Evolutionary conservation across 1,139 yeast genomes (phyloP), one percentile per base, ranked within the genome.

Genomic region (Lodderomyces pseudojiufengensis): DNA sequence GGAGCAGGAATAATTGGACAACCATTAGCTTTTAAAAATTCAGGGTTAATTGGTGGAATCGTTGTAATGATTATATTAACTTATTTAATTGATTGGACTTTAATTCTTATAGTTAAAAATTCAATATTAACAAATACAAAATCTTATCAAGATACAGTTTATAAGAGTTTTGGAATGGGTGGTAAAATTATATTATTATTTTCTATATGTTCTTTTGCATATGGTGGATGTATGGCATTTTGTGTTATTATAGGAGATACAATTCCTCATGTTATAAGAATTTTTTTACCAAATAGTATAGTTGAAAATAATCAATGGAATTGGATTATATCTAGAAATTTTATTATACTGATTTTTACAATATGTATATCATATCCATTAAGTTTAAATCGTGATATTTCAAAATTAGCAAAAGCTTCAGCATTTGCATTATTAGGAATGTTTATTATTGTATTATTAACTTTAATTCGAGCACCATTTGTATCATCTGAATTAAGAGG

Each of bases 1-100:
- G 97, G 97, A 0, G 97, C 97, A 0, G 97, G 97, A 2, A 86
- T 92, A 35, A 87, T 90, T 30, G 96, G 97, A 1, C 95, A 88
- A 49, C 95, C 97, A 1, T 84, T 81, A 51, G 97, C 97, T 0
- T 79, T 90, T 49, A 68, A 74, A 37, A 85, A 87, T 50, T 73
- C 86, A 22, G 97, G 97, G 1, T 58, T 90, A 2, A 46, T 81
- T 0, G 88, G 94, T 0, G 95, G 95, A 3, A 57, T 83, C 1
- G 13, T 86, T 1, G 70, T 80, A 6, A 69, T 87, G 57, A 49
- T 79, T 0, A 49, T 74, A 0, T 61, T 90, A 37, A 81, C 95
- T 0, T 44, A 78, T 1, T 66, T 87, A 10, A 86, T 88, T 5
- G 97, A 90, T 59, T 90, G 97, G 95, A 90, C 97, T 0, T 44